Base-by-base conservation (phyloP, 352 stramenopile genomes). In the Phytophthora tentaculata region DNA sequence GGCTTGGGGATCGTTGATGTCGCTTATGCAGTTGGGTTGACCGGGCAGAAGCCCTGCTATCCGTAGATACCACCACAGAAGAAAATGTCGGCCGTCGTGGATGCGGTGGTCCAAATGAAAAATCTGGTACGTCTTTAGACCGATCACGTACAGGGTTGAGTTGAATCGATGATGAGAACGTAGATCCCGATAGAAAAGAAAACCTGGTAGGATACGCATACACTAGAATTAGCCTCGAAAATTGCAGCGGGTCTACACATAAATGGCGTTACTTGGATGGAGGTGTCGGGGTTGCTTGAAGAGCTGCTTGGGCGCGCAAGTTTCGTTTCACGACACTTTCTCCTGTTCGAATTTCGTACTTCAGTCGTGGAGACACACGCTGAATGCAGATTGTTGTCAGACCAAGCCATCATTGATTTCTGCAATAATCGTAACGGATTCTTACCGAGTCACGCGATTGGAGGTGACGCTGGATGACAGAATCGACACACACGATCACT, bases 251-350 rank as follows among this genome's bases (percentile, higher is more conserved):
- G n/a, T n/a, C n/a, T n/a, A n/a, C n/a, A n/a, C n/a, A n/a, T n/a
- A n/a, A n/a, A n/a, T n/a, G n/a, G n/a, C 35, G 63, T 43, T 67
- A 81, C 76, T 76, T 84, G 2, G 67, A 0, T 49, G 68, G 66
- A 10, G 62, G 45, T 22, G 28, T 13, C 23, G 41, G 28, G 8
- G 19, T 12, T 3, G 24, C 26, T 69, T 64, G 58, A 57, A 76
- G 48, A 58, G 68, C 59, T 12, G 54, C 64, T 64, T 77, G 64
- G 23, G 48, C 56, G 24, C 61, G 48, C 13, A 86, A 68, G 1
- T 56, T 80, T 57, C 76, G 69, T 52, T 88, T 91, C 2, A 83
- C 71, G 19, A 86, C 61, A 43, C 80, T 88, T 55, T 91, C 81
- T 24, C 79, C 83, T 17, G 73, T 75, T 12, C 82, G 77, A 35